Base-by-base conservation (phyloP, 495 filamentous ascomycete species). In the Penicillium dipodomyicola region DNA sequence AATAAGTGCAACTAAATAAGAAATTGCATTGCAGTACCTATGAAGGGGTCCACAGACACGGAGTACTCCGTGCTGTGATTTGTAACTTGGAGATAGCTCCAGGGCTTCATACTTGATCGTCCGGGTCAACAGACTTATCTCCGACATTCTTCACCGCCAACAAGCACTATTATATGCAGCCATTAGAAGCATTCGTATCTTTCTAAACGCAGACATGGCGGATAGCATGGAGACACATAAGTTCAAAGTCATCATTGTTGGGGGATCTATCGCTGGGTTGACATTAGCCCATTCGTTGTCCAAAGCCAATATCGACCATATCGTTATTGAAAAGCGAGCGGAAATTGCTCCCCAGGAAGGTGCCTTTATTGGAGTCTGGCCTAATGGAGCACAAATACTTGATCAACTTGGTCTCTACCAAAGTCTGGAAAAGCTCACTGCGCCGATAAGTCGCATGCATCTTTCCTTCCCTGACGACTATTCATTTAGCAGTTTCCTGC, bases 231-330 rank as follows among this genome's bases (percentile, higher is more conserved):
- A 43, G 10, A 3, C 20, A 1, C 12, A 20, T 4, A 52, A 52
- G 3, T 78, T 82, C 65, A 74, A 67, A 46, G 78, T 78, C 25
- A 71, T 86, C 33, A 75, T 86, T 39, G 75, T 79, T 14, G 82
- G 82, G 23, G 81, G 78, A 8, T 76, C 75, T 5, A 71, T 83
- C 23, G 68, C 77, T 4, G 79, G 79, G 0, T 63, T 86, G 3
- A 77, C 76, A 3, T 57, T 80, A 1, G 80, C 82, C 0, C 73
- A 82, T 43, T 65, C 63, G n/a, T 66, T 85, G 15, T 52, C 67
- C 1, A 60, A 64, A 29, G 68, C 68, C 2, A 65, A 65, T 15
- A 79, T 85, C 54, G 77, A 82, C 55, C 79, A 76, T 40, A 59
- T 80, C 9, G 50, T 85, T 2, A 66, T 84, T 1, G 82, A 84